phyloP scores from a whole-genome alignment of 768 basidiomycete genomes.

The Serendipita sp. region DNA sequence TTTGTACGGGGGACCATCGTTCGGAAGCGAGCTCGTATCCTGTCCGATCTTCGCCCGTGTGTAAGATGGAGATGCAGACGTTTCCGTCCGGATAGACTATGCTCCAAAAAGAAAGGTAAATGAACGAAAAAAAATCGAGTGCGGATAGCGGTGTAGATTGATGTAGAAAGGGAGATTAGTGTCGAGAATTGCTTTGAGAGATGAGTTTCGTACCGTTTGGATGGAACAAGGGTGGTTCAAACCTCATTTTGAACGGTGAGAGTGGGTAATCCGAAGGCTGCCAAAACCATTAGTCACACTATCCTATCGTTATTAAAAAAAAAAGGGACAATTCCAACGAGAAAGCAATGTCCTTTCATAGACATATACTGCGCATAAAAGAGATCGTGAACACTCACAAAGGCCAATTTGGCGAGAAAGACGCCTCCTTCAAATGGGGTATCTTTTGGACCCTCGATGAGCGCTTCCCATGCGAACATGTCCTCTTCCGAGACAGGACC shows the following conservation, averaged over 20 bases:
- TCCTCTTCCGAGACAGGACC: constrained; percentile 84
- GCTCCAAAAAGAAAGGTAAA: neutral
- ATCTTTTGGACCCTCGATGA: constrained; percentile 85
- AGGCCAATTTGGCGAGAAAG: constrained; percentile 80
- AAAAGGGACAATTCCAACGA: constrained; percentile 18
- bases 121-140: no score
- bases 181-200: neutral
- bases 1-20: constrained; percentile 98
- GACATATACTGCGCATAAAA: neutral
- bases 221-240: constrained; percentile 92
- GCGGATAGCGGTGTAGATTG: no score
- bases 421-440: constrained; percentile 96
- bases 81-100: constrained; percentile 90
- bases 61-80: constrained; percentile 96
- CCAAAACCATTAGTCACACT: neutral
- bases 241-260: constrained; percentile 98
- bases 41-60: constrained; percentile 62
- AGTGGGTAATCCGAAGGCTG: constrained; percentile 89
- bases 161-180: no score
- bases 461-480: constrained; percentile 92
- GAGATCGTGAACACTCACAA: constrained; percentile 38
- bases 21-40: constrained; percentile 93
- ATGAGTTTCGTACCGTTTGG: constrained; percentile 69
- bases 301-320: no score
- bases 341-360: neutral